These are phyloP conservation scores for Mrakia hoshinonis DNA, from an alignment of 768 basidiomycete species.

Conservation along the genomic window DNA sequence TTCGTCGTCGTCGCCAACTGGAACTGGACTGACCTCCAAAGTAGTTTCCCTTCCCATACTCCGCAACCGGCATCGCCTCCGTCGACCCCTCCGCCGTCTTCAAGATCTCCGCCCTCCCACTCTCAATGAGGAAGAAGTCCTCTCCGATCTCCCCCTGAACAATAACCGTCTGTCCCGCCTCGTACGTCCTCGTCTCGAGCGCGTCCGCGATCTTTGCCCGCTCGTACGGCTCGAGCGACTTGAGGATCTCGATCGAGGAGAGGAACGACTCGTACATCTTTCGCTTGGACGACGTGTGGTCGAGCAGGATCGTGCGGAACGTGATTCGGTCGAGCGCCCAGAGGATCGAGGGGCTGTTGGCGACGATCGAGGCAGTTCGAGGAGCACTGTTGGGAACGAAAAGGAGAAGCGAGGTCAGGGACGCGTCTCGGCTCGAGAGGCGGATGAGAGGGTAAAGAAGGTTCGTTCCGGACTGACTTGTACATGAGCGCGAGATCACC, in stretches of 20 bases:
- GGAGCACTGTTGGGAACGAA: constrained; percentile 49
- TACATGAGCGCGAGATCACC: constrained; percentile 98
- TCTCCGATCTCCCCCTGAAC: constrained; percentile 90
- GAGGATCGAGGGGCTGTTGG: constrained; percentile 69
- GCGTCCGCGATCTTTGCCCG: constrained; percentile 97
- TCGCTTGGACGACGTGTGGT: constrained; percentile 77
- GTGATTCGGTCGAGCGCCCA: constrained; percentile 97
- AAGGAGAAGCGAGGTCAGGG: background rate
- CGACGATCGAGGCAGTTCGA: constrained; percentile 85
- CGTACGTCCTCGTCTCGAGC: constrained; percentile 69
- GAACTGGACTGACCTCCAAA: constrained; percentile 88
- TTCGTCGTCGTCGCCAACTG: too few relatives aligned
- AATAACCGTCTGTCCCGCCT: constrained; percentile 79
- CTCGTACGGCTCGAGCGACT: constrained; percentile 75
- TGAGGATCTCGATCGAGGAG: constrained; percentile 75
- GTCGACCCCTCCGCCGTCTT: constrained; percentile 59
- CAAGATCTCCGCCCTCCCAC: constrained; percentile 78
- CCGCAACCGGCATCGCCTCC: constrained; percentile 63
- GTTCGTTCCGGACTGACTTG: constrained; percentile 44
- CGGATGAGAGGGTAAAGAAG: constrained; percentile 8
- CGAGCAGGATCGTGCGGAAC: constrained; percentile 94
- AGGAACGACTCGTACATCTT: constrained; percentile 97
- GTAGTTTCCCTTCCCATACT: constrained; percentile 83
- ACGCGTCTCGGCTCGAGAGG: background rate
- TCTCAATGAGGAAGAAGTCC: constrained; percentile 95